Evolutionary conservation across 2,329 filamentous ascomycete genomes (phyloP).

Genomic region (Trichothecium roseum): DNA sequence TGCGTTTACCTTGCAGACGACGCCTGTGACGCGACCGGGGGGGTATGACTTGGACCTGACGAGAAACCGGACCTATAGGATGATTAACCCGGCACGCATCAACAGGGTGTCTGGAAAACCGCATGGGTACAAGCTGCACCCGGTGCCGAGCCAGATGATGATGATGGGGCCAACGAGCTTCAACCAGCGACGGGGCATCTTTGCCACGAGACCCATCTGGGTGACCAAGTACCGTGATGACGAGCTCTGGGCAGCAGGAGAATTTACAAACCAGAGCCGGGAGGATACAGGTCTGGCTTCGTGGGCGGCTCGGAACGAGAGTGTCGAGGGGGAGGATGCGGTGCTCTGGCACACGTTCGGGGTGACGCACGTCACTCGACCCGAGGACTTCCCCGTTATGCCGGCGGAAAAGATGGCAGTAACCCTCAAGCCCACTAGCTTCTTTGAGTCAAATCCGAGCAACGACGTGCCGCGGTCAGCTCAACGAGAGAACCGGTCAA

Average conservation of each 20-base stretch:
- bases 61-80: slow-evolving; percentile 34
- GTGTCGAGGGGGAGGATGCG: slow-evolving; percentile 66
- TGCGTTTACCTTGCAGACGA: slow-evolving; percentile 28
- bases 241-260: slow-evolving; percentile 39
- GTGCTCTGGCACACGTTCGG: slow-evolving; percentile 89
- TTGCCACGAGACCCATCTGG: slow-evolving; percentile 36
- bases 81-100: slow-evolving; percentile 27
- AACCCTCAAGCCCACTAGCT: slow-evolving; percentile 36
- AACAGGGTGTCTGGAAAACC: slow-evolving; percentile 29
- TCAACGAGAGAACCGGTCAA: slow-evolving; percentile 4
- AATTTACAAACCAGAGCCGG: slow-evolving; percentile 39
- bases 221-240: slow-evolving; percentile 37
- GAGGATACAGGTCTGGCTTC: slow-evolving; percentile 15
- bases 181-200: slow-evolving; percentile 13
- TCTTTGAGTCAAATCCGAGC: slow-evolving; percentile 37
- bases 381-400: slow-evolving; percentile 53
- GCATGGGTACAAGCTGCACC: slow-evolving; percentile 31
- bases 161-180: slow-evolving; percentile 8
- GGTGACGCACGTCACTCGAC: slow-evolving; percentile 58
- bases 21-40: slow-evolving; percentile 25
- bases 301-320: slow-evolving; percentile 18
- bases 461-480: slow-evolving; percentile 26
- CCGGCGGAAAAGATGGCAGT: slow-evolving; percentile 44
- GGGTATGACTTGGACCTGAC: slow-evolving; percentile 35
- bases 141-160: slow-evolving; percentile 31